These are phyloP conservation scores for Debaryomyces sp. DNA, from an alignment of 1,139 yeast species.

Conservation along the genomic window DNA sequence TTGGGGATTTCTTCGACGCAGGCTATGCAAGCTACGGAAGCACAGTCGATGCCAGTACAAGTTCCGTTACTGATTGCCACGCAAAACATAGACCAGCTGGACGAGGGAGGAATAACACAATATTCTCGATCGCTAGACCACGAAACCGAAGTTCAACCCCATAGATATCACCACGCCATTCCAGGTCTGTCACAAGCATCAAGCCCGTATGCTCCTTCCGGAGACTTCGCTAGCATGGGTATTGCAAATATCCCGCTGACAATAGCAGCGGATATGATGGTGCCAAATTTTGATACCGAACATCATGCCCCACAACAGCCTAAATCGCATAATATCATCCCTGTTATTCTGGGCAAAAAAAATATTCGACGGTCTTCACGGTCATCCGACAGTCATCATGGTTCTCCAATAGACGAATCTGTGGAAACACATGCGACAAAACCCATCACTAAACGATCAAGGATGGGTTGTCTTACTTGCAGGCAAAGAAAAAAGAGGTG, in stretches of 20 bases:
- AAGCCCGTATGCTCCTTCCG: not conserved
- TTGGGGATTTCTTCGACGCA: not conserved
- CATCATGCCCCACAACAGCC: not conserved
- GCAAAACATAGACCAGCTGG: not conserved
- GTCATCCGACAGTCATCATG: not conserved
- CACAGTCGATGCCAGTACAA: not conserved
- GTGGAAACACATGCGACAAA: not conserved
- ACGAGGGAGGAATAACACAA: not conserved
- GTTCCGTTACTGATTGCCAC: not conserved
- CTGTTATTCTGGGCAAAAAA: not conserved
- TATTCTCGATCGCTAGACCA: not conserved
- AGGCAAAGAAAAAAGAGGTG: conserved; percentile 50
- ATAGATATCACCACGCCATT: not conserved
- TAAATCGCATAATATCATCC: not conserved
- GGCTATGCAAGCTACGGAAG: not conserved
- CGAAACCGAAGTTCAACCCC: not conserved
- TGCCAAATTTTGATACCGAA: not conserved
- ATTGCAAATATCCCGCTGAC: not conserved
- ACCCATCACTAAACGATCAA: conserved; percentile 30
- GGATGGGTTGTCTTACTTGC: conserved; percentile 52
- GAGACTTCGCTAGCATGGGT: not conserved
- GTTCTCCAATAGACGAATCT: not conserved
- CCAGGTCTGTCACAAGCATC: not conserved
- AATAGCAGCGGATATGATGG: not conserved
- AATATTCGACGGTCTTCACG: not conserved